These are phyloP conservation scores for Ogataea sp. DNA, from an alignment of 805 yeast species.

Conservation along the genomic window DNA sequence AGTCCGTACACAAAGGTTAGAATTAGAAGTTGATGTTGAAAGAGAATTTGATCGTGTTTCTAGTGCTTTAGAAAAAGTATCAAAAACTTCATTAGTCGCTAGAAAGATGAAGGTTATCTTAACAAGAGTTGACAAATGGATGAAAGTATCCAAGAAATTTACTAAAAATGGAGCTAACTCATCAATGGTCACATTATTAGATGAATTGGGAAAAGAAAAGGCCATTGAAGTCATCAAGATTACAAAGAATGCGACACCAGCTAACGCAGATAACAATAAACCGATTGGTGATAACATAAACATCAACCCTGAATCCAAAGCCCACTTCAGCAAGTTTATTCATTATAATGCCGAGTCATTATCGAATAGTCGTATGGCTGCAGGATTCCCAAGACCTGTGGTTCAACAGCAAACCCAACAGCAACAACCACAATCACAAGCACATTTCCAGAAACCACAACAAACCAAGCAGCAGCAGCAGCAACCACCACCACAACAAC, in stretches of 20 bases:
- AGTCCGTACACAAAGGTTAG: conserved; percentile 33
- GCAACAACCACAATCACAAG: background rate
- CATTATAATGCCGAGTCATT: conserved; percentile 15
- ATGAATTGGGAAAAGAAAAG: conserved; percentile 46
- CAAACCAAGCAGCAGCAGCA: too few species aligned
- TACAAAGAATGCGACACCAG: conserved; percentile 10
- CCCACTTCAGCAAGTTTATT: conserved; percentile 21
- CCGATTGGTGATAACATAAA: conserved; percentile 20
- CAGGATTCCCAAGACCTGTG: background rate
- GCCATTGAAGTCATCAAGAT: conserved; percentile 28
- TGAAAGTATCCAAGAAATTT: conserved; percentile 28
- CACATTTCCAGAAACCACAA: too few species aligned
- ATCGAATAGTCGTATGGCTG: background rate
- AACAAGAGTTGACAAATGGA: conserved; percentile 29
- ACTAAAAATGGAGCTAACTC: conserved; percentile 45
- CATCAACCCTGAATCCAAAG: conserved; percentile 19
- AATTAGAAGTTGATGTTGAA: conserved; percentile 25
- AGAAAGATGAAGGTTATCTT: conserved; percentile 26
- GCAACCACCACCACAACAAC: too few species aligned
- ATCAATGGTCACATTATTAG: conserved; percentile 44
- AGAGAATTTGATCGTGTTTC: conserved; percentile 21
- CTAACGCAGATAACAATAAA: background rate
- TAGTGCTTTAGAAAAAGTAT: conserved; percentile 13
- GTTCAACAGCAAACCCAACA: background rate
- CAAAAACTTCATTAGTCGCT: conserved; percentile 23